phyloP scores from a whole-genome alignment of 306 rosid genomes.

The Castanopsis chinensis region DNA sequence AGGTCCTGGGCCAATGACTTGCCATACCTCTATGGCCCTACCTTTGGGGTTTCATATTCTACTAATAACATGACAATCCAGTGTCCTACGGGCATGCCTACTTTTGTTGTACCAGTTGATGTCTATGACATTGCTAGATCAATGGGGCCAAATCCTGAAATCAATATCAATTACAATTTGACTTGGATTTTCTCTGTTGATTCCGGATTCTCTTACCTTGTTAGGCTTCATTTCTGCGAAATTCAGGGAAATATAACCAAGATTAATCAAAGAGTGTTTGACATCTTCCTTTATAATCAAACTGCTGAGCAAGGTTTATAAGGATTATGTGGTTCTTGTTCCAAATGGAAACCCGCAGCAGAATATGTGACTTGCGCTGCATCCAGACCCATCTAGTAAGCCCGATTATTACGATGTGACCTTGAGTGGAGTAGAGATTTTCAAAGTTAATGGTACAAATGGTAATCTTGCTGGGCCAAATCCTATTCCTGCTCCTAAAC shows the following conservation, averaged over 20 bases:
- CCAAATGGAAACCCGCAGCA: slow-evolving; percentile 59
- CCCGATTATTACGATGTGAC: slow-evolving; percentile 55
- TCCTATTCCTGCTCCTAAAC: slow-evolving; percentile 61
- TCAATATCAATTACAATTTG: slow-evolving; percentile 71
- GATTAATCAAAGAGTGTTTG: slow-evolving; percentile 58
- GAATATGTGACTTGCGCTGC: slow-evolving; percentile 76
- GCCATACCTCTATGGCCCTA: slow-evolving; percentile 59
- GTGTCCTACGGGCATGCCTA: slow-evolving; percentile 43
- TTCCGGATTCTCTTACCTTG: slow-evolving; percentile 72
- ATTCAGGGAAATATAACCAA: slow-evolving; percentile 30
- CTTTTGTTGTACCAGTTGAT: slow-evolving; percentile 57
- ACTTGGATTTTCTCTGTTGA: slow-evolving; percentile 75
- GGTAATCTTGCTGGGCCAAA: slow-evolving; percentile 76
- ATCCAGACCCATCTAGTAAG: slow-evolving; percentile 31
- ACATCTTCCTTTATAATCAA: slow-evolving; percentile 62
- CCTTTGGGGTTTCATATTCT: slow-evolving; percentile 50
- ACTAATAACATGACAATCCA: slow-evolving; percentile 48
- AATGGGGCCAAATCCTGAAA: slow-evolving; percentile 54
- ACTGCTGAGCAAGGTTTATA: slow-evolving; percentile 48
- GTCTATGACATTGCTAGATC: slow-evolving; percentile 77
- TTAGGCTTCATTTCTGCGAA: slow-evolving; percentile 90
- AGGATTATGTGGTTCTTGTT: slow-evolving; percentile 56
- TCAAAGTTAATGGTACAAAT: slow-evolving; percentile 58
- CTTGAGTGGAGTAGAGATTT: slow-evolving; percentile 84
- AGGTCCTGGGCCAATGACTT: slow-evolving; percentile 82